Base-by-base conservation (phyloP, 345 rosid genomes). In the Tarenaya hassleriana region DNA sequence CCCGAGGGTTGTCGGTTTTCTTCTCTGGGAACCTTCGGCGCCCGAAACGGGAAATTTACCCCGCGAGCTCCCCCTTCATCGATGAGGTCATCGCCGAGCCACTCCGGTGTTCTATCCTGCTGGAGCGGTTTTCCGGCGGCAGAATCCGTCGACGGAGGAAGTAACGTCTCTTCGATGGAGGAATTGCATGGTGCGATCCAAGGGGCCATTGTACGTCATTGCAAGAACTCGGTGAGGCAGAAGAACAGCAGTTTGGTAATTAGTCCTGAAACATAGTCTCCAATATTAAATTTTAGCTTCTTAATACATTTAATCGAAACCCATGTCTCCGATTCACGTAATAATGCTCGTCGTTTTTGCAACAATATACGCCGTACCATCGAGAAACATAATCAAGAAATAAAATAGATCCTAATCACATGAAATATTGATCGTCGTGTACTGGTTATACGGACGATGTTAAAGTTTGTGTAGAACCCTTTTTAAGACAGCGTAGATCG, bases 151-250 rank as follows among this genome's bases (percentile, higher is more conserved):
- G 33, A 21, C 33, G 60, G 11, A 13, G 48, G 20, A 14, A 61
- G 55, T 34, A 38, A 42, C 54, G 54, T 66, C 11, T 86, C 96
- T 29, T 78, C 97, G 0, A 84, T 82, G 96, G 96, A 87, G 54
- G 96, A 91, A 67, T 54, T 91, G 50, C 98, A 84, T 58, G 79
- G 83, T 53, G 96, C 98, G 11, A 87, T 87, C 35, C 96, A 91
- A 73, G 92, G 98, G 47, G 98, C 98, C 29, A 86, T 85, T 35
- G 77, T 86, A 47, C 95, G n/a, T n/a, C n/a, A 83, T 55, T 86
- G 95, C 81, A 86, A 86, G 72, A 86, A 86, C 72, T 86, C 95
- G 14, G 59, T 83, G 88, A 16, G 69, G 39, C 76, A 71, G 52
- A 76, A 61, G 69, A 75, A 66, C 49, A 62, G 65, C 60, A 55